Conservation (phyloP, 1,139 yeast species). For the Lipomyces yarrowii region DNA sequence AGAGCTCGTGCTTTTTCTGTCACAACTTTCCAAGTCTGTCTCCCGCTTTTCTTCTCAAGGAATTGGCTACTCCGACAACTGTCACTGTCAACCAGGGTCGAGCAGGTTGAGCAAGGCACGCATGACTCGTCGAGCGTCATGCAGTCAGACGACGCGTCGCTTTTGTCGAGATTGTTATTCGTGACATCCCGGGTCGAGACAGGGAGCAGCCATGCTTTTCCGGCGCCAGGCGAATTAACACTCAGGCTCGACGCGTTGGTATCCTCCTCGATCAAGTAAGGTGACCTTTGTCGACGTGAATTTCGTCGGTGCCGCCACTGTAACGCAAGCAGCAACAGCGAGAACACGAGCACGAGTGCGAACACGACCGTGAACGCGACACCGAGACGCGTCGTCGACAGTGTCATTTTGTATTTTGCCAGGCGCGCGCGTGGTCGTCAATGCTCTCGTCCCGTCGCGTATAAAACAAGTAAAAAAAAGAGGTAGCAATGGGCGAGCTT, state of each 20-base stretch:
- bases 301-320: not conserved
- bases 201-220: conserved; percentile 3
- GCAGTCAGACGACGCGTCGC: not conserved
- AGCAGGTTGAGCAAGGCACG: not conserved
- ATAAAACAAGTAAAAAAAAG: not conserved
- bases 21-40: not conserved
- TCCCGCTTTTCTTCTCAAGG: not conserved
- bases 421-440: not conserved
- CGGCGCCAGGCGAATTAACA: conserved; percentile 2
- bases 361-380: not conserved
- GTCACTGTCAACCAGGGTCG: not conserved
- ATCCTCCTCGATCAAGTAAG: not conserved
- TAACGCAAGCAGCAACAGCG: not conserved
- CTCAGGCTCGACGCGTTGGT: not conserved
- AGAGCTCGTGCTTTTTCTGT: conserved; percentile 4
- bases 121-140: not conserved
- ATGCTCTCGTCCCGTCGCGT: not conserved
- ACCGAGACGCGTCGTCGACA: not conserved
- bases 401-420: not conserved
- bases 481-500: too few species aligned
- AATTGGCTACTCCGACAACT: not conserved
- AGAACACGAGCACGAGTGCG: not conserved
- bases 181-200: not conserved
- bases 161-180: not conserved
- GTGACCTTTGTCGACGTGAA: not conserved